These are phyloP conservation scores for Maudiozyma saulgeensis DNA, from an alignment of 805 yeast genomes.

Conservation along the genomic window DNA sequence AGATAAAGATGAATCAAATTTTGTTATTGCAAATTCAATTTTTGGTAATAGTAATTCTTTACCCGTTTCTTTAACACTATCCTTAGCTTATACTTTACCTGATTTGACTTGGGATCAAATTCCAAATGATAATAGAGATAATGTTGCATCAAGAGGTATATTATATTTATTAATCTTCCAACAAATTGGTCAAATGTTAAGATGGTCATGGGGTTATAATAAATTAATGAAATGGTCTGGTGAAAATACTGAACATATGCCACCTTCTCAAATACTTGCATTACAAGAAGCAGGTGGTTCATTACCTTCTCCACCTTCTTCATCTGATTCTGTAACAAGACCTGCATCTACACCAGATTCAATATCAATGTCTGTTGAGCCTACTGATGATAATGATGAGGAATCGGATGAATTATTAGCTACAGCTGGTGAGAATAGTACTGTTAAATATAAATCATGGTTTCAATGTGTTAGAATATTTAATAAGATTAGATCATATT, in stretches of 20 bases:
- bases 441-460: constrained; percentile 11
- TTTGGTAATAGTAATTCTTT: constrained; percentile 93
- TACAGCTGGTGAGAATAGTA: not conserved
- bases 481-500: constrained; percentile 32
- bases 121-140: constrained; percentile 54
- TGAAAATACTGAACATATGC: constrained; percentile 24
- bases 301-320: not conserved
- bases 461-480: constrained; percentile 6
- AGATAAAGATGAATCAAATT: constrained; percentile 71
- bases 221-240: constrained; percentile 46
- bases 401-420: not conserved
- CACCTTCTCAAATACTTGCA: constrained; percentile 21
- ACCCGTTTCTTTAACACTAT: constrained; percentile 83
- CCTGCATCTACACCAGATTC: not conserved
- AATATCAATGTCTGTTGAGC: not conserved
- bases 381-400: not conserved
- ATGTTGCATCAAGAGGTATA: constrained; percentile 71
- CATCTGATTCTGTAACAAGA: not conserved
- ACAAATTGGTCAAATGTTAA: constrained; percentile 70
- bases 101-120: constrained; percentile 68
- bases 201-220: constrained; percentile 87
- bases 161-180: constrained; percentile 66
- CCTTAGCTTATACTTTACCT: constrained; percentile 68
- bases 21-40: constrained; percentile 93
- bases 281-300: constrained; percentile 7